Conservation (phyloP, 164 flowering plant species). For the Houttuynia cordata region DNA sequence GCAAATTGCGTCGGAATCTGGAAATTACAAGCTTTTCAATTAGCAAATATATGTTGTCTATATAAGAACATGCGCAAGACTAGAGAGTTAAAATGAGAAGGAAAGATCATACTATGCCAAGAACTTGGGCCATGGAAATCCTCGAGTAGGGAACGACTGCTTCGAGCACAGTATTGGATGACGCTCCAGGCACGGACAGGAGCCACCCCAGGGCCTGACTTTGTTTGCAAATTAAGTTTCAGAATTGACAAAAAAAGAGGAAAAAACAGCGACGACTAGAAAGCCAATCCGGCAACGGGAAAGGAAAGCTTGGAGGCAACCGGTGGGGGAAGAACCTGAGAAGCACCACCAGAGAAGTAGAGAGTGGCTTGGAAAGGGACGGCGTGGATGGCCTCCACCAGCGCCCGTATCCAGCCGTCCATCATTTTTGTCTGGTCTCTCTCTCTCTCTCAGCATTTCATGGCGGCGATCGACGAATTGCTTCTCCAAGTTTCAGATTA, state of each 20-base stretch:
- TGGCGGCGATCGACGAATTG: too few relatives aligned
- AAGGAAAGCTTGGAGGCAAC: too few relatives aligned
- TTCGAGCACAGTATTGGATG: slow-evolving; percentile 85
- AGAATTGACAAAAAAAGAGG: too few relatives aligned
- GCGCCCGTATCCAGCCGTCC: slow-evolving; percentile 39
- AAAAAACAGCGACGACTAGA: too few relatives aligned
- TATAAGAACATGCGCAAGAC: too few relatives aligned
- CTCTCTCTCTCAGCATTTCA: background rate
- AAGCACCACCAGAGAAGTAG: slow-evolving; percentile 86
- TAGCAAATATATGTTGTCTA: too few relatives aligned
- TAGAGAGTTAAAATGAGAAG: background rate
- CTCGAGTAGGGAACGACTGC: slow-evolving; percentile 82
- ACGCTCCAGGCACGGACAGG: slow-evolving; percentile 87
- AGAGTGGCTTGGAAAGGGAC: slow-evolving; percentile 71
- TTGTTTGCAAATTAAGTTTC: background rate
- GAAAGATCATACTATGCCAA: slow-evolving; percentile 45
- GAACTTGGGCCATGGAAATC: slow-evolving; percentile 71
- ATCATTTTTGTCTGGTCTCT: background rate
- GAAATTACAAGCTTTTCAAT: background rate
- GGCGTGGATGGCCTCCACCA: slow-evolving; percentile 74
- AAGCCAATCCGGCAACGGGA: too few relatives aligned
- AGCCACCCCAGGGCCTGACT: slow-evolving; percentile 68
- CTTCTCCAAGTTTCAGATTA: too few relatives aligned
- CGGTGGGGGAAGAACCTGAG: slow-evolving; percentile 46
- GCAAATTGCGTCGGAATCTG: slow-evolving; percentile 65